These are phyloP conservation scores for Petunia hybrid DNA, from an alignment of 305 asterid genomes.

Conservation along the genomic window DNA sequence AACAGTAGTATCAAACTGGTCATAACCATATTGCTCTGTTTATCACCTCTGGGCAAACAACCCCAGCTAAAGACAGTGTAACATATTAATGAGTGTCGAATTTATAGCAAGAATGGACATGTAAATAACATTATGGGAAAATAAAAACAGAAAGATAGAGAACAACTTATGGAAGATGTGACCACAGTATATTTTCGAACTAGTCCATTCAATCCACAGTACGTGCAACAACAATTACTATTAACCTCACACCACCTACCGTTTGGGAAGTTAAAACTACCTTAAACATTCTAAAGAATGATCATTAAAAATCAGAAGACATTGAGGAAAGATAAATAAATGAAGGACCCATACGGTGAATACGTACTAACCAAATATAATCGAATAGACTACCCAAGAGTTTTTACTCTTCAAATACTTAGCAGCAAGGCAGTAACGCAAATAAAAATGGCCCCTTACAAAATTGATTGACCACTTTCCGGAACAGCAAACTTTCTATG, in stretches of 20 bases:
- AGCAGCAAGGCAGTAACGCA: neutral
- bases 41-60: slow-evolving; percentile 18
- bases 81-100: neutral
- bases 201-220: neutral
- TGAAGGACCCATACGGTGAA: slow-evolving; percentile 13
- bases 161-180: slow-evolving; percentile 9
- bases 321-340: slow-evolving; percentile 13
- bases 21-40: slow-evolving; percentile 6
- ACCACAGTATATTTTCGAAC: slow-evolving; percentile 3
- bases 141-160: slow-evolving; percentile 11
- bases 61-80: slow-evolving; percentile 9
- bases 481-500: neutral
- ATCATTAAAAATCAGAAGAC: neutral
- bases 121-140: slow-evolving; percentile 23
- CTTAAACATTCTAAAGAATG: neutral
- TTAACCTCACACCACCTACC: slow-evolving; percentile 16
- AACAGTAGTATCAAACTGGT: neutral
- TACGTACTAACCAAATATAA: slow-evolving; percentile 7
- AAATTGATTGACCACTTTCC: neutral
- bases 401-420: slow-evolving; percentile 12
- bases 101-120: slow-evolving; percentile 25
- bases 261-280: slow-evolving; percentile 26
- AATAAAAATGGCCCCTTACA: slow-evolving; percentile 4
- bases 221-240: neutral
- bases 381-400: slow-evolving; percentile 18